These are phyloP conservation scores for Spiromastix sp. DNA, from an alignment of 2,329 filamentous ascomycete species.

Conservation along the genomic window DNA sequence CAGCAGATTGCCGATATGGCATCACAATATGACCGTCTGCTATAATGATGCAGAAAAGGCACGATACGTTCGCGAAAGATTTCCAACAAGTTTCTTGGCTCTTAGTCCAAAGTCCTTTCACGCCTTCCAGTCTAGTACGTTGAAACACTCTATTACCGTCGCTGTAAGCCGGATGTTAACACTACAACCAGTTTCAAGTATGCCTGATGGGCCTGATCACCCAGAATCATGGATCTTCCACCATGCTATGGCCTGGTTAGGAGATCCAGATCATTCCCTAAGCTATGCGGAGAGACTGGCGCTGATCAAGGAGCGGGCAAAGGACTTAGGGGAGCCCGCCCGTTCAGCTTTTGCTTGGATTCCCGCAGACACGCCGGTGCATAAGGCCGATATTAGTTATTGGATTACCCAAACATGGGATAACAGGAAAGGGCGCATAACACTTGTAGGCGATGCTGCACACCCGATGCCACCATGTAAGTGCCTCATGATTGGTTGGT, in stretches of 20 bases:
- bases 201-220: conserved; percentile 14
- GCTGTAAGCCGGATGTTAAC: conserved; percentile 2
- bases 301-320: conserved; percentile 14
- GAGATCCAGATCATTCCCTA: conserved; percentile 5
- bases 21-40: conserved; percentile 16
- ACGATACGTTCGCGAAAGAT: conserved; percentile 11
- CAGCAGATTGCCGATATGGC: conserved; percentile 12
- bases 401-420: conserved; percentile 17
- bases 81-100: conserved; percentile 14
- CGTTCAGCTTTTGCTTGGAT: conserved; percentile 17
- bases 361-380: conserved; percentile 14
- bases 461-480: conserved; percentile 16
- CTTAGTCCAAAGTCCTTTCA: conserved; percentile 9
- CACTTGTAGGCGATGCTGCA: conserved; percentile 16
- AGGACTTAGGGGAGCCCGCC: conserved; percentile 15
- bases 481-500: neutral
- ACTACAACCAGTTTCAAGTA: conserved; percentile 12
- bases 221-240: conserved; percentile 19
- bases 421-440: conserved; percentile 14
- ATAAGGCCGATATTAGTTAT: conserved; percentile 15
- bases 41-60: conserved; percentile 17
- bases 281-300: conserved; percentile 12
- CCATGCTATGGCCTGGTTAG: conserved; percentile 16
- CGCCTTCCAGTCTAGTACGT: conserved; percentile 10
- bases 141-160: neutral